Evolutionary conservation across 139 green algal species (phyloP), one percentile per base, ranked within the genome.

Genomic region (Diplosphaera chodatii): DNA sequence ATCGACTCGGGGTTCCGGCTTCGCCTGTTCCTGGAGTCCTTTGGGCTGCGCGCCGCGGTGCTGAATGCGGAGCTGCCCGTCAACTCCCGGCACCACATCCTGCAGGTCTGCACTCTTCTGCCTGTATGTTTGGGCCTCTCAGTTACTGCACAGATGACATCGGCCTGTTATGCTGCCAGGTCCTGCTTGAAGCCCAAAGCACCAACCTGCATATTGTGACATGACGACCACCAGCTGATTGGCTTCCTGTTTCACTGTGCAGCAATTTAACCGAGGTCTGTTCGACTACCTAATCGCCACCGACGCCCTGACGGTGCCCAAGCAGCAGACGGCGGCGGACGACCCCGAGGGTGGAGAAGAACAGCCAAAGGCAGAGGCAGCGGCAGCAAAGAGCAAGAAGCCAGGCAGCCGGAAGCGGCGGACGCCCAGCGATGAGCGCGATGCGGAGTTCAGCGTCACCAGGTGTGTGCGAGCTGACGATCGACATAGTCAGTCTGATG

Each of bases 271-370:
- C 70, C 72, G 59, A 5, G 94, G 94, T 0, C 76, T 96, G 10
- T 97, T 98, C 65, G 93, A 98, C 79, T 91, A 91, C 74, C 77
- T 98, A 1, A 93, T 98, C 64, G 94, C 94, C 33, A 96, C 91
- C 8, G 89, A 93, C 69, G 85, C 91, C 64, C 77, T 85, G 18
- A 77, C 89, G 65, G 80, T 80, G n/a, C 40, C 48, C 48, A 66
- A 67, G 55, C 56, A 78, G 56, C 40, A 32, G 55, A 59, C 33
- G 10, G 40, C 25, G 28, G 28, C 8, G 2, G 22, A 33, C 32
- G 70, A 63, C 1, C 30, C n/a, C 34, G 74, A 62, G 22, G 40
- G 10, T 20, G 32, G 64, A 31, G 72, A 64, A 33, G 71, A 34
- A 40, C 56, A 32, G 34, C 65, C 67, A 74, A 73, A 67, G 70